These are phyloP conservation scores for Aeminium ludgeri DNA, from an alignment of 495 filamentous ascomycete species.

Conservation along the genomic window DNA sequence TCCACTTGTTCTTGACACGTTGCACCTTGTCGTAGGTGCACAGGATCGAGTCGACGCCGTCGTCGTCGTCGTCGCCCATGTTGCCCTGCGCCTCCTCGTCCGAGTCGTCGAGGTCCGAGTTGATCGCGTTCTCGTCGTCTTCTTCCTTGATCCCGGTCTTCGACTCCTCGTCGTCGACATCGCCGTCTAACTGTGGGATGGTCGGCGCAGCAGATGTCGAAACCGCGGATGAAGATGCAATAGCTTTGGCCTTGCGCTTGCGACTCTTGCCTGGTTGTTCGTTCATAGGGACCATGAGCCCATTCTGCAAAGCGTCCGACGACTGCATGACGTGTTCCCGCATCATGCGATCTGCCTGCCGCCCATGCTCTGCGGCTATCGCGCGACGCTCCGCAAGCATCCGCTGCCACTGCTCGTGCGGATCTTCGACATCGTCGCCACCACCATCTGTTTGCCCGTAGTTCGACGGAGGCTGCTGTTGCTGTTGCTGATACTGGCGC, in stretches of 20 bases:
- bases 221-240: neutral
- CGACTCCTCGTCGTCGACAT: slow-evolving; percentile 36
- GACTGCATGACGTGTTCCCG: slow-evolving; percentile 50
- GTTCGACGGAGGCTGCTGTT: slow-evolving; percentile 29
- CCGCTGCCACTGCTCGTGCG: slow-evolving; percentile 34
- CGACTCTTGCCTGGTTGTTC: slow-evolving; percentile 21
- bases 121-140: slow-evolving; percentile 85
- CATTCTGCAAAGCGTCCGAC: slow-evolving; percentile 57
- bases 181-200: slow-evolving; percentile 49
- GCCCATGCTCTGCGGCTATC: slow-evolving; percentile 31
- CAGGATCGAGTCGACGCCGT: slow-evolving; percentile 34
- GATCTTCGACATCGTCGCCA: slow-evolving; percentile 30
- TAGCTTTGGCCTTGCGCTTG: slow-evolving; percentile 22
- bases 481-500: slow-evolving; percentile 21
- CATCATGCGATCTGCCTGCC: slow-evolving; percentile 43
- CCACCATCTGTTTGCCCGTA: slow-evolving; percentile 59
- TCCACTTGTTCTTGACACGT: slow-evolving; percentile 99
- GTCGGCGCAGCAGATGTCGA: slow-evolving; percentile 3
- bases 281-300: slow-evolving; percentile 53
- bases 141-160: slow-evolving; percentile 38
- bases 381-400: slow-evolving; percentile 35
- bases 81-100: slow-evolving; percentile 57
- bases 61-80: slow-evolving; percentile 54
- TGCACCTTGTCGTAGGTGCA: slow-evolving; percentile 99
- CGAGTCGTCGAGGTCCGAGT: slow-evolving; percentile 92